These are phyloP conservation scores for Fragaria nilgerrensis DNA, from an alignment of 306 rosid genomes.

Conservation along the genomic window DNA sequence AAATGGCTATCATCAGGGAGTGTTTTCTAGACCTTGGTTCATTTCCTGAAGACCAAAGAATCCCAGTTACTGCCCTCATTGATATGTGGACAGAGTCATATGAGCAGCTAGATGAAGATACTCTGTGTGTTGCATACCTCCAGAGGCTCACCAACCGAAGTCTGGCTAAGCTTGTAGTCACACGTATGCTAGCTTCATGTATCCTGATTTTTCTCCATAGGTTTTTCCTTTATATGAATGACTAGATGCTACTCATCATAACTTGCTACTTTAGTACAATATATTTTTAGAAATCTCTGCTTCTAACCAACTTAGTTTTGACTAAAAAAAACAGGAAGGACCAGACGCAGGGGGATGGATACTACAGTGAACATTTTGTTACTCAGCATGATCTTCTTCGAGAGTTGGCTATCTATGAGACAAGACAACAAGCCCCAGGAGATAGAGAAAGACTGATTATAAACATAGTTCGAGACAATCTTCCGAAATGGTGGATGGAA, in stretches of 20 bases:
- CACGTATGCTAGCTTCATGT: constrained; percentile 34
- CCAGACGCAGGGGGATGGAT: constrained; percentile 32
- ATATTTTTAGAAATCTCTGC: background rate
- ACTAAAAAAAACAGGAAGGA: constrained; percentile 37
- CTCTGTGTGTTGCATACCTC: constrained; percentile 36
- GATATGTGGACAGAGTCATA: constrained; percentile 55
- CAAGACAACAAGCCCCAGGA: constrained; percentile 20
- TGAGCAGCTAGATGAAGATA: constrained; percentile 32
- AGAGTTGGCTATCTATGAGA: constrained; percentile 53
- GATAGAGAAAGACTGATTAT: constrained; percentile 49
- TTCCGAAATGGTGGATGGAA: constrained; percentile 56
- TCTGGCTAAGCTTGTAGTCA: constrained; percentile 36
- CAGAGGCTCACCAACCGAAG: constrained; percentile 22
- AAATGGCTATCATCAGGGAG: constrained; percentile 30
- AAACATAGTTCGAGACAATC: constrained; percentile 34
- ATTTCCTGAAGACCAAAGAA: constrained; percentile 65
- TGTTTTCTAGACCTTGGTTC: constrained; percentile 54
- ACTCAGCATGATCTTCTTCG: constrained; percentile 58
- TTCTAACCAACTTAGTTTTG: constrained; percentile 1
- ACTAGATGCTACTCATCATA: background rate
- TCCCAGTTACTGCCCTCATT: constrained; percentile 48
- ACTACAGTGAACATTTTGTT: constrained; percentile 52
- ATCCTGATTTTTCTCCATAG: constrained; percentile 1
- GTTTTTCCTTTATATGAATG: constrained; percentile 24
- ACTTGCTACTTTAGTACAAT: background rate